Evolutionary conservation across 345 rosid species (phyloP).

Genomic region (Pistacia integerrima): DNA sequence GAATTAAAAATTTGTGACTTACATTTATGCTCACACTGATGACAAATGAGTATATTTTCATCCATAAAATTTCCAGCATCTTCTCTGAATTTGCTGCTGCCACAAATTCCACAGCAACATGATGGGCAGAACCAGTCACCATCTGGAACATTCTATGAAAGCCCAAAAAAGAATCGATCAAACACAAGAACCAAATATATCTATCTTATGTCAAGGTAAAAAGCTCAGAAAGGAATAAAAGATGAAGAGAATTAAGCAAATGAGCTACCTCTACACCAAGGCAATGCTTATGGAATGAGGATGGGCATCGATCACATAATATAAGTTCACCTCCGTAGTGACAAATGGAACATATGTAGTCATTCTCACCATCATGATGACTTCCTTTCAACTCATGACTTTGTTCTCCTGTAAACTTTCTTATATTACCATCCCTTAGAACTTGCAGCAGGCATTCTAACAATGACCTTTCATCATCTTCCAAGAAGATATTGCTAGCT

Average conservation of each 20-base stretch:
- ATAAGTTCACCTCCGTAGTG: conserved; percentile 78
- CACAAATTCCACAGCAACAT: conserved; percentile 73
- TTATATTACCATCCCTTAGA: conserved; percentile 24
- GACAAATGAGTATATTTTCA: conserved; percentile 43
- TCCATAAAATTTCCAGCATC: conserved; percentile 28
- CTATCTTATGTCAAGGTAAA: not conserved
- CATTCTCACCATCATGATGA: conserved; percentile 48
- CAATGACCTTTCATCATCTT: conserved; percentile 87
- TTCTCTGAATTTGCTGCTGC: conserved; percentile 31
- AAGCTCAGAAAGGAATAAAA: not conserved
- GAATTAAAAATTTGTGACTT: conserved; percentile 27
- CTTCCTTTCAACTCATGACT: conserved; percentile 30
- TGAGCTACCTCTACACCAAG: conserved; percentile 60
- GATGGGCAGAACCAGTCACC: conserved; percentile 93
- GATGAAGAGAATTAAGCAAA: conserved; percentile 8
- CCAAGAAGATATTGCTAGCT: conserved; percentile 57
- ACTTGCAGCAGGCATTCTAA: conserved; percentile 57
- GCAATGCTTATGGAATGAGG: conserved; percentile 78
- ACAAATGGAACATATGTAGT: conserved; percentile 68
- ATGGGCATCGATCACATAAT: conserved; percentile 80
- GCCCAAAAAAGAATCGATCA: conserved; percentile 11
- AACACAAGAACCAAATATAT: not conserved
- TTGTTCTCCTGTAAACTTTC: conserved; percentile 22
- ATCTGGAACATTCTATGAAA: conserved; percentile 61
- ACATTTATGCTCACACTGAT: conserved; percentile 73